Conservation (phyloP, 495 filamentous ascomycete species). For the Geoglossum glabrum region DNA sequence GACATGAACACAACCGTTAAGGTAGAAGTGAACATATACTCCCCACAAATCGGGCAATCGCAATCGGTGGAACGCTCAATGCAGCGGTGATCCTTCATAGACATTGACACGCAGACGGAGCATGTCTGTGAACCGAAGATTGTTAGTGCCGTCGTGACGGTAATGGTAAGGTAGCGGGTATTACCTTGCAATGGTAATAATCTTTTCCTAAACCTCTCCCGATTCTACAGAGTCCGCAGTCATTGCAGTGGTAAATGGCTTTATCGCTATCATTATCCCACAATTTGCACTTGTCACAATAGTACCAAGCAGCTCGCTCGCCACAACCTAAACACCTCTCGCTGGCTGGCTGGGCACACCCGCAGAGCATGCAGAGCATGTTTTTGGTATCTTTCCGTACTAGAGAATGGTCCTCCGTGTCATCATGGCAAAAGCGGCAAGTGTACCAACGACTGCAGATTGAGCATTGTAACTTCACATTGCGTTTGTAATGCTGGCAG, state of each 20-base stretch:
- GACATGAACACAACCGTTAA: slow-evolving; percentile 79
- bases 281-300: slow-evolving; percentile 83
- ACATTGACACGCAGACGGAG: slow-evolving; percentile 76
- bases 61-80: slow-evolving; percentile 88
- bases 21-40: slow-evolving; percentile 93
- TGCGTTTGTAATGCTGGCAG: slow-evolving; percentile 83
- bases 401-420: slow-evolving; percentile 61
- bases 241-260: slow-evolving; percentile 88
- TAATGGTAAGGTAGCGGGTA: neutral
- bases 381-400: slow-evolving; percentile 68
- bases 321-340: slow-evolving; percentile 61
- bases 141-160: neutral
- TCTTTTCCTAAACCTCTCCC: slow-evolving; percentile 88
- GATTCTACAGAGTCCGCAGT: slow-evolving; percentile 88
- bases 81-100: slow-evolving; percentile 65
- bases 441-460: slow-evolving; percentile 85
- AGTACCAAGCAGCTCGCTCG: slow-evolving; percentile 69
- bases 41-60: slow-evolving; percentile 94
- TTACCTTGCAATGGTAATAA: slow-evolving; percentile 93
- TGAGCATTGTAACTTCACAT: slow-evolving; percentile 86
- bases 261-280: slow-evolving; percentile 90
- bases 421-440: slow-evolving; percentile 89
- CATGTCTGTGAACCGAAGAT: slow-evolving; percentile 39
- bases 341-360: slow-evolving; percentile 60
- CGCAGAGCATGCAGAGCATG: slow-evolving; percentile 97